These are phyloP conservation scores for Paraphaeosphaeria minitans DNA, from an alignment of 2,329 filamentous ascomycete genomes.

Conservation along the genomic window DNA sequence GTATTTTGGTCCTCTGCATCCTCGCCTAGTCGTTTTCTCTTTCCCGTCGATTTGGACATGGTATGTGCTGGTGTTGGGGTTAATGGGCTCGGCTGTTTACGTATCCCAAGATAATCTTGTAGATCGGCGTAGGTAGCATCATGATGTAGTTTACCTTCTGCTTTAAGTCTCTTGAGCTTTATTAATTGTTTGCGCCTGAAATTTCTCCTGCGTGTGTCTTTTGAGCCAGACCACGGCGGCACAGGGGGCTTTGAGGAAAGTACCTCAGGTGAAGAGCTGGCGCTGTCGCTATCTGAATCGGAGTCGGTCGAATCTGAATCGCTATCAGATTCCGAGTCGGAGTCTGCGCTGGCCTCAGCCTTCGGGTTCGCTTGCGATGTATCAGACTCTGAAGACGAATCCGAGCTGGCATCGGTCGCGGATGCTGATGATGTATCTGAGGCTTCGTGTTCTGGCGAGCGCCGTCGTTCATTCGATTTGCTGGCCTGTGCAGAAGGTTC, in stretches of 20 bases:
- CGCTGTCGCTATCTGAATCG: conserved; percentile 19
- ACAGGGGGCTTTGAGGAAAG: conserved; percentile 23
- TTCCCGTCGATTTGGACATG: conserved; percentile 21
- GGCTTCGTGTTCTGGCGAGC: conserved; percentile 18
- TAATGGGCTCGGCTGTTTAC: neutral
- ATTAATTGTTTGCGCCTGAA: conserved; percentile 57
- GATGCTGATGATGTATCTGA: conserved; percentile 36
- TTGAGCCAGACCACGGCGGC: conserved; percentile 57
- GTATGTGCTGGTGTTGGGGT: conserved; percentile 1
- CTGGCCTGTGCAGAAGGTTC: conserved; percentile 3
- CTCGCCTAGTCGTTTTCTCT: conserved; percentile 34
- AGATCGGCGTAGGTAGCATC: conserved; percentile 59
- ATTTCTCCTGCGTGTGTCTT: conserved; percentile 61
- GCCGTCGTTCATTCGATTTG: too few relatives aligned
- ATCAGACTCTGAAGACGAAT: conserved; percentile 27
- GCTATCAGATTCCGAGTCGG: conserved; percentile 47
- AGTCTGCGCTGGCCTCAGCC: conserved; percentile 28
- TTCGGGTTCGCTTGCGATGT: conserved; percentile 24
- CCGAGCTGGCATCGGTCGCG: conserved; percentile 9
- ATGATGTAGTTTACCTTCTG: conserved; percentile 56
- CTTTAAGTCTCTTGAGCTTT: conserved; percentile 58
- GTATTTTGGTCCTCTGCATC: conserved; percentile 22
- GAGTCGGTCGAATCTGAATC: conserved; percentile 21
- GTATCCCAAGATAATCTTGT: conserved; percentile 52
- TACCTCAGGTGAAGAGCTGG: conserved; percentile 32